Conservation (phyloP, 208 protist genomes). For the Trypanosoma avium region DNA sequence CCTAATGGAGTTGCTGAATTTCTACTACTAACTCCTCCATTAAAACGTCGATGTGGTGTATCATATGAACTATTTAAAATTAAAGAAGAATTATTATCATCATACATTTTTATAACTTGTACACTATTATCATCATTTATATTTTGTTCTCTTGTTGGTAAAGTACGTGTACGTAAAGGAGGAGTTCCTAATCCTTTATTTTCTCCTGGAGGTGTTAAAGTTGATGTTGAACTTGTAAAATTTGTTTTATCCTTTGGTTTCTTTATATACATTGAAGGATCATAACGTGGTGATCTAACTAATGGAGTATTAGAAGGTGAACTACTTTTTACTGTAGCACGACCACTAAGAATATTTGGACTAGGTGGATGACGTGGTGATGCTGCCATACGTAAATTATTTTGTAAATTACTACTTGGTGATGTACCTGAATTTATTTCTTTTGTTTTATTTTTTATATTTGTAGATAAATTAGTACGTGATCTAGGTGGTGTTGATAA, state of each 20-base stretch:
- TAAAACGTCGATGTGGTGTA: no score
- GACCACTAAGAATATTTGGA: not conserved
- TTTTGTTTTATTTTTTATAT: not conserved
- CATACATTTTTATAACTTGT: not conserved
- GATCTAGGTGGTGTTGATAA: not conserved
- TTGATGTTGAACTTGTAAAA: not conserved
- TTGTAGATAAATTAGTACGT: not conserved
- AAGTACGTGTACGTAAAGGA: not conserved
- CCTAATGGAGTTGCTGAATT: not conserved
- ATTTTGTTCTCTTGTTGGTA: not conserved
- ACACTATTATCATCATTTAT: not conserved
- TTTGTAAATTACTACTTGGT: not conserved
- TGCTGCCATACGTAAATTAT: not conserved
- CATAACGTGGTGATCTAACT: not conserved
- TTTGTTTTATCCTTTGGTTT: not conserved
- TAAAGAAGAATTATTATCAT: slow-evolving; percentile 3
- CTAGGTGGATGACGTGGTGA: not conserved
- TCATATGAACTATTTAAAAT: not conserved
- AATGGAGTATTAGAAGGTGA: not conserved
- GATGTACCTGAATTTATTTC: not conserved
- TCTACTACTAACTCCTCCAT: not conserved
- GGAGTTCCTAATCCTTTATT: not conserved
- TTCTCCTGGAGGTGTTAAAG: not conserved
- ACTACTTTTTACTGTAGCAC: not conserved
- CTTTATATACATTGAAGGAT: not conserved